Evolutionary conservation across 2,329 filamentous ascomycete species (phyloP).

Genomic region (Ustilaginoidea virens): DNA sequence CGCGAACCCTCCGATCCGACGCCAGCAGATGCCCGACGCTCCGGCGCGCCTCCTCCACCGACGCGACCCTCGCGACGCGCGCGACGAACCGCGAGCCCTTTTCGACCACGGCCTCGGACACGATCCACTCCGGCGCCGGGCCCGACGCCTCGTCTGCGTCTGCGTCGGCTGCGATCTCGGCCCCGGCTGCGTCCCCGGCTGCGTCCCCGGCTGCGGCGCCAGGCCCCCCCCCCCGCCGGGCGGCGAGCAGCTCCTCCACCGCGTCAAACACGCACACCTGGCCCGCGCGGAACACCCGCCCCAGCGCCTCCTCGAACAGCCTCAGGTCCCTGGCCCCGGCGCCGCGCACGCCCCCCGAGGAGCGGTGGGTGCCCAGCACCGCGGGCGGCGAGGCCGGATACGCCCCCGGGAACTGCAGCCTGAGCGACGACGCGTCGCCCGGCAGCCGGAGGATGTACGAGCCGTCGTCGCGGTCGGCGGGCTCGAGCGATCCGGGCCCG

Average conservation of each 20-base stretch:
- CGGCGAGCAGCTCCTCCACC: constrained; percentile 49
- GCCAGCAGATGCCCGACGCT: constrained; percentile 64
- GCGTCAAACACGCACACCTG: constrained; percentile 81
- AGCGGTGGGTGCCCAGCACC: constrained; percentile 68
- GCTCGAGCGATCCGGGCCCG: constrained; percentile 45
- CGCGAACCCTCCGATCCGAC: constrained; percentile 70
- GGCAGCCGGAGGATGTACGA: constrained; percentile 54
- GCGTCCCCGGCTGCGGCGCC: not conserved
- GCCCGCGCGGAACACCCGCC: constrained; percentile 53
- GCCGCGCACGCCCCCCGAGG: constrained; percentile 56
- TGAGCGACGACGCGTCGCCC: constrained; percentile 40
- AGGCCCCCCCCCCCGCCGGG: constrained; percentile 3
- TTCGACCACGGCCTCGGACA: constrained; percentile 62
- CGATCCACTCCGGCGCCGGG: constrained; percentile 45
- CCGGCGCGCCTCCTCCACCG: constrained; percentile 52
- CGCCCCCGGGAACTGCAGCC: constrained; percentile 49
- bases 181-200: not conserved
- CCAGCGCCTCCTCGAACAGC: constrained; percentile 51
- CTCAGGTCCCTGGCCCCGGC: constrained; percentile 57
- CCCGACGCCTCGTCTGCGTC: constrained; percentile 8
- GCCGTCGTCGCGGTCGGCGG: constrained; percentile 16
- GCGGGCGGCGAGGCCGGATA: constrained; percentile 65
- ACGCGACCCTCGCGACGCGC: constrained; percentile 53
- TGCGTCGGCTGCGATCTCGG: constrained; percentile 2
- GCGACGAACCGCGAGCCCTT: constrained; percentile 83